Percentiles rank a stretch among this genome's conserved stretches.
These are phyloP conservation scores for Oryza coarctata DNA, from an alignment of 176 grass and related monocot genomes.

Conservation along the genomic window DNA sequence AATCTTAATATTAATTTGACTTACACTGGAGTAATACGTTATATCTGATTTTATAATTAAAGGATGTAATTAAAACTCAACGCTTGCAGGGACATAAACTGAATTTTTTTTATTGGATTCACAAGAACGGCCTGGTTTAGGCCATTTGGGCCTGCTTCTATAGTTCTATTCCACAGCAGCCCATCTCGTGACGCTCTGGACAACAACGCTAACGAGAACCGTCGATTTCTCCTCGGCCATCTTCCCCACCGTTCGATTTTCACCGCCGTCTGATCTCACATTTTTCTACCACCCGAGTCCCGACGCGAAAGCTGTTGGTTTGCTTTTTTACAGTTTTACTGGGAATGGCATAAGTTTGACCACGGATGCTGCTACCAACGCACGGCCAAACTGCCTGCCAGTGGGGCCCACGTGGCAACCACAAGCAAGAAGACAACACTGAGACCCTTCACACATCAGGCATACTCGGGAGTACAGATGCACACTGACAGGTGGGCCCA, in stretches of 20 bases:
- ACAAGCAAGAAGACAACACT: background rate
- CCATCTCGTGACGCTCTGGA: background rate
- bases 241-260: background rate
- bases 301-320: too few relatives aligned
- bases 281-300: background rate
- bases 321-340: background rate
- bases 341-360: background rate
- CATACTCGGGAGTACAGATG: background rate
- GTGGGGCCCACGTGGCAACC: slow-evolving; percentile 7
- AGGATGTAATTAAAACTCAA: too few relatives aligned
- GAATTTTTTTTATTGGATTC: too few relatives aligned
- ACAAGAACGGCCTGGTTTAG: background rate
- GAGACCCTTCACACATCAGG: background rate
- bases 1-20: too few relatives aligned
- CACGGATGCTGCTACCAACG: background rate
- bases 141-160: background rate
- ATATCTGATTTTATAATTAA: too few relatives aligned
- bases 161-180: background rate
- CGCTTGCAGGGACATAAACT: too few relatives aligned
- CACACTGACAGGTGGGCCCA: background rate
- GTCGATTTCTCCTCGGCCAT: background rate
- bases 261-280: background rate
- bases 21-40: too few relatives aligned
- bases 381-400: background rate
- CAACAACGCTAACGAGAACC: background rate